phyloP scores from a whole-genome alignment of 1,139 yeast genomes.

The Yamadazyma sp. region DNA sequence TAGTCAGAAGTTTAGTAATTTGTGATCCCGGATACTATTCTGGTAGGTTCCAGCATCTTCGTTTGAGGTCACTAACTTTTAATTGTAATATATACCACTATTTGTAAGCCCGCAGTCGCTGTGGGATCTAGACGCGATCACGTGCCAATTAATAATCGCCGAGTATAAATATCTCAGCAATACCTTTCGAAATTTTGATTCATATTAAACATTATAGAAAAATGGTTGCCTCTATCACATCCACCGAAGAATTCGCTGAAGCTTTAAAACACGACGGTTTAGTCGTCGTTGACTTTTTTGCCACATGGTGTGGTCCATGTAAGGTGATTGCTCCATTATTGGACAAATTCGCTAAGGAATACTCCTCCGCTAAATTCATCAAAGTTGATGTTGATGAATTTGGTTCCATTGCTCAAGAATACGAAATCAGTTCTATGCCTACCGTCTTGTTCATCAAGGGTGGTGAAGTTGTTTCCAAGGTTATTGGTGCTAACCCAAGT shows the following conservation, averaged over 20 bases:
- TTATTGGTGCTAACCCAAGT: slow-evolving; percentile 86
- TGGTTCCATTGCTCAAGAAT: slow-evolving; percentile 70
- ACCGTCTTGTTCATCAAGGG: slow-evolving; percentile 76
- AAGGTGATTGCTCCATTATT: slow-evolving; percentile 79
- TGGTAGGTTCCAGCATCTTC: background rate
- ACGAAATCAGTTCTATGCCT: slow-evolving; percentile 86
- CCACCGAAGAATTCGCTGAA: slow-evolving; percentile 56
- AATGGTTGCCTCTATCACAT: slow-evolving; percentile 33
- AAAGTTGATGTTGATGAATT: slow-evolving; percentile 56
- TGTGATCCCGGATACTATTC: background rate
- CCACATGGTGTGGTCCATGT: slow-evolving; percentile 95
- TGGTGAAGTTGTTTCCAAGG: slow-evolving; percentile 71
- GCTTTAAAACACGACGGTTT: slow-evolving; percentile 56
- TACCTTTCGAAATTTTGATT: background rate
- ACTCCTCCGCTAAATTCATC: slow-evolving; percentile 61
- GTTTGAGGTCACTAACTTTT: background rate
- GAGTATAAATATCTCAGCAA: slow-evolving; percentile 3
- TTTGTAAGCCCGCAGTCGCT: background rate
- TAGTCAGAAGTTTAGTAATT: too few relatives aligned
- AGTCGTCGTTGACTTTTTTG: slow-evolving; percentile 83
- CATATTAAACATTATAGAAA: slow-evolving; percentile 11
- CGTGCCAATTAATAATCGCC: slow-evolving; percentile 9
- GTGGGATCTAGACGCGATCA: slow-evolving; percentile 6
- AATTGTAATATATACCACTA: background rate
- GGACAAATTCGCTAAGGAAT: slow-evolving; percentile 55